phyloP scores from a whole-genome alignment of 352 stramenopile genomes.

The Globisporangium lucens region DNA sequence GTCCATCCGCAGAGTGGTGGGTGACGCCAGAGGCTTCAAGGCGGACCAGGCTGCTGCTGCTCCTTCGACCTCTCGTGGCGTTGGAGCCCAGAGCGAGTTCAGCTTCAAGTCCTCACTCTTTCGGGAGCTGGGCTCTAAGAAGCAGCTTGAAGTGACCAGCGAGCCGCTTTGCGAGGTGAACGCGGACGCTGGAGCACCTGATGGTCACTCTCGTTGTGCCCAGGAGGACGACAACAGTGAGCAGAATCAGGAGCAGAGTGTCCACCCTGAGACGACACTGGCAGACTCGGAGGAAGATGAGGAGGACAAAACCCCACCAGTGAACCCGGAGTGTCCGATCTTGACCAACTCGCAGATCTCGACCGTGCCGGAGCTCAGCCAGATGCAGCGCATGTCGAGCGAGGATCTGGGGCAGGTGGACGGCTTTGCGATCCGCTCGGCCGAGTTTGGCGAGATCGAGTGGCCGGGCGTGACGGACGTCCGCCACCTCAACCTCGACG shows the following conservation, averaged over 20 bases:
- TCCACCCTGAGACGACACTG: neutral
- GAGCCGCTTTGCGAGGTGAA: neutral
- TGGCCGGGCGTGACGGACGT: slow-evolving; percentile 44
- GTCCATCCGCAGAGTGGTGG: neutral
- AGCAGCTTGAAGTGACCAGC: neutral
- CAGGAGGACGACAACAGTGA: neutral
- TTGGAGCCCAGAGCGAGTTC: slow-evolving; percentile 17
- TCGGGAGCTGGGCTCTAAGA: slow-evolving; percentile 18
- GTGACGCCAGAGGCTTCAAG: neutral
- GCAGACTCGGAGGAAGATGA: neutral
- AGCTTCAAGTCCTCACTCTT: slow-evolving; percentile 35
- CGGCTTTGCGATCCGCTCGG: slow-evolving; percentile 38
- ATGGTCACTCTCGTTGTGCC: neutral
- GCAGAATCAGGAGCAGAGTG: neutral
- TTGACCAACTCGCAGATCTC: slow-evolving; percentile 39
- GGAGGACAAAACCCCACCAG: neutral
- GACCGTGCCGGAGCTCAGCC: slow-evolving; percentile 28
- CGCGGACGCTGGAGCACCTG: neutral
- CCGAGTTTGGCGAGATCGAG: slow-evolving; percentile 32
- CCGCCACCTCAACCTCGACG: slow-evolving; percentile 41
- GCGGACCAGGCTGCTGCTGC: neutral
- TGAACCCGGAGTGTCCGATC: slow-evolving; percentile 20
- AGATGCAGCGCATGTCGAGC: slow-evolving; percentile 36
- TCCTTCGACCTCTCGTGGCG: neutral
- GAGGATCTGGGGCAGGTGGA: slow-evolving; percentile 36